These are phyloP conservation scores for Exophiala dermatitidis DNA, from an alignment of 2,329 filamentous ascomycete genomes.

Conservation along the genomic window DNA sequence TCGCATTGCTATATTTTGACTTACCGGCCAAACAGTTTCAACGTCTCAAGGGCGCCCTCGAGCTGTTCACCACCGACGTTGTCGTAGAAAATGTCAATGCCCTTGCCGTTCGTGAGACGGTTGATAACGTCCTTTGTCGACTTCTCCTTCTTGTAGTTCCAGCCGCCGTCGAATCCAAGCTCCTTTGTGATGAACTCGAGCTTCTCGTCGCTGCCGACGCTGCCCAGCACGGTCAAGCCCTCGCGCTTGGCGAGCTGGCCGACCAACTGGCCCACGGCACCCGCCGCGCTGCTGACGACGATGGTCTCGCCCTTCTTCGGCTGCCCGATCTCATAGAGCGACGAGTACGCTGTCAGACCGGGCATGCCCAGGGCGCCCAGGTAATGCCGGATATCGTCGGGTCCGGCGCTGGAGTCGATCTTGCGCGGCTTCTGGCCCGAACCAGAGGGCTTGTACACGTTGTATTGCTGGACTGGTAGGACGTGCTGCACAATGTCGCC, in stretches of 20 bases:
- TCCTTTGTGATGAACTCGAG: slow-evolving; percentile 65
- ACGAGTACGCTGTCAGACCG: slow-evolving; percentile 67
- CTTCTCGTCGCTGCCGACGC: slow-evolving; percentile 73
- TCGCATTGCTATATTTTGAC: neutral
- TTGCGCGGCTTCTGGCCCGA: slow-evolving; percentile 8
- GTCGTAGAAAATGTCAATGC: slow-evolving; percentile 78
- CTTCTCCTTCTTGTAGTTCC: slow-evolving; percentile 83
- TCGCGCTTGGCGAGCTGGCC: slow-evolving; percentile 78
- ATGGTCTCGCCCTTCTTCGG: slow-evolving; percentile 74
- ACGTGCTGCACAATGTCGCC: slow-evolving; percentile 57
- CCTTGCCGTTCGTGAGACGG: slow-evolving; percentile 61
- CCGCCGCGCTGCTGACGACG: slow-evolving; percentile 71
- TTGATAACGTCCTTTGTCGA: slow-evolving; percentile 56
- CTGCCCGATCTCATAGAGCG: slow-evolving; percentile 66
- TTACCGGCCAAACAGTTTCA: slow-evolving; percentile 57
- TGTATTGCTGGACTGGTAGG: slow-evolving; percentile 62
- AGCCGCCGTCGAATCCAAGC: slow-evolving; percentile 64
- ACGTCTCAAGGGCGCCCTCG: slow-evolving; percentile 51
- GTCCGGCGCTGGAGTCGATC: slow-evolving; percentile 6
- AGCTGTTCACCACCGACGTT: slow-evolving; percentile 63
- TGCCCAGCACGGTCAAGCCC: slow-evolving; percentile 71
- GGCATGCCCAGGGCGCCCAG: slow-evolving; percentile 72
- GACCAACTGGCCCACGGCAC: slow-evolving; percentile 75
- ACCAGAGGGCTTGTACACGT: neutral
- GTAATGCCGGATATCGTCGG: slow-evolving; percentile 49